phyloP scores from a whole-genome alignment of 2,329 filamentous ascomycete genomes.

The Nemania diffusa region DNA sequence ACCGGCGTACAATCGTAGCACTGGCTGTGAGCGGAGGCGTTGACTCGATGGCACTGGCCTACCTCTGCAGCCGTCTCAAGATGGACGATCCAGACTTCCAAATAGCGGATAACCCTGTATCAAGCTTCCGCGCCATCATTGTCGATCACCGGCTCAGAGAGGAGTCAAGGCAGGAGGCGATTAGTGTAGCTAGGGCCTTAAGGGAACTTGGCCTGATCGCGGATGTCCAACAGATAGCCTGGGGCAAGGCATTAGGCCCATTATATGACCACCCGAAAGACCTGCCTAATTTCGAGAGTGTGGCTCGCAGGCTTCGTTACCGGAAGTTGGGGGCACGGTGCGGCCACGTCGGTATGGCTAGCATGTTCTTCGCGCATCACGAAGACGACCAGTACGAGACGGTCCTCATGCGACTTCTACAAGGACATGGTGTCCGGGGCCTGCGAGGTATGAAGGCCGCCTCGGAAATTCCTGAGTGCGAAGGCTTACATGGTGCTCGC shows the following conservation, averaged over 20 bases:
- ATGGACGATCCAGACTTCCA: constrained; percentile 49
- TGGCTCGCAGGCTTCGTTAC: constrained; percentile 80
- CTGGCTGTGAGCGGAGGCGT: constrained; percentile 92
- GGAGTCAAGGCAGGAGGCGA: constrained; percentile 64
- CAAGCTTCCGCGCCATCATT: constrained; percentile 58
- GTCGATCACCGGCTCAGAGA: constrained; percentile 68
- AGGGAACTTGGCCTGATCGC: constrained; percentile 50
- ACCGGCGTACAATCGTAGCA: constrained; percentile 55
- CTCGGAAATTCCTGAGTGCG: constrained; percentile 83
- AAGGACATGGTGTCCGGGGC: constrained; percentile 74
- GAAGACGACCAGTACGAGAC: constrained; percentile 93
- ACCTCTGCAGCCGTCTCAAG: constrained; percentile 68
- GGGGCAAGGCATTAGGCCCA: constrained; percentile 56
- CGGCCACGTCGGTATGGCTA: constrained; percentile 58
- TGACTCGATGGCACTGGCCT: constrained; percentile 96
- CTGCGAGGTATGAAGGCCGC: constrained; percentile 74
- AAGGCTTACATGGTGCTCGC: constrained; percentile 76
- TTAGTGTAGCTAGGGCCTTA: constrained; percentile 54
- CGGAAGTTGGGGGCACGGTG: constrained; percentile 74
- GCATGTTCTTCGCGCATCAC: constrained; percentile 85
- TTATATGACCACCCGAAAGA: constrained; percentile 50
- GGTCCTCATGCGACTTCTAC: constrained; percentile 79
- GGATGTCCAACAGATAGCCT: constrained; percentile 55
- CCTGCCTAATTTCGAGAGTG: constrained; percentile 76
- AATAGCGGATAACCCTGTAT: constrained; percentile 59